These are phyloP conservation scores for Salinomyces thailandicus DNA, from an alignment of 2,329 filamentous ascomycete genomes.

Conservation along the genomic window DNA sequence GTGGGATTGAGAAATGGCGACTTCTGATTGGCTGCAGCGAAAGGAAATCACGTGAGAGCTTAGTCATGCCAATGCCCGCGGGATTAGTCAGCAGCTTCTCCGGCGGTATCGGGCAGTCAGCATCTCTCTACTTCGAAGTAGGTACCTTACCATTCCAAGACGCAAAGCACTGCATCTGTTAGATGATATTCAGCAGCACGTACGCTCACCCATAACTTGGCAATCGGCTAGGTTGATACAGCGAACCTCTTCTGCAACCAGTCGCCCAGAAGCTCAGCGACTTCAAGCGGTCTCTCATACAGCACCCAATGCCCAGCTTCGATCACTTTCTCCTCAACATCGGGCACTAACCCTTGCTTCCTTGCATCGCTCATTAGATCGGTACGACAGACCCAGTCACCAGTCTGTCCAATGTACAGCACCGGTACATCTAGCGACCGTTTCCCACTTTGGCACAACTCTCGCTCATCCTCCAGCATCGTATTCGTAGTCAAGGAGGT, in stretches of 20 bases:
- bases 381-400: conserved; percentile 28
- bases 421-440: conserved; percentile 28
- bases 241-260: conserved; percentile 6
- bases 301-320: conserved; percentile 29
- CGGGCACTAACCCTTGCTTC: conserved; percentile 21
- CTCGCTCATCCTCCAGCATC: conserved; percentile 19
- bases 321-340: conserved; percentile 25
- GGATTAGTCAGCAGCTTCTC: no score
- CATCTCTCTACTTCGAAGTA: no score
- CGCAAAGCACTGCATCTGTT: no score
- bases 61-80: no score
- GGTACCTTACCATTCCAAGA: no score
- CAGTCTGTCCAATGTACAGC: conserved; percentile 26
- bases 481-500: conserved; percentile 21
- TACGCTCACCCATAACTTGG: no score
- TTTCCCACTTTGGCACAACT: conserved; percentile 16
- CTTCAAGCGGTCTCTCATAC: conserved; percentile 27
- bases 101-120: no score
- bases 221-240: no score
- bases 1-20: no score
- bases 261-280: conserved; percentile 8
- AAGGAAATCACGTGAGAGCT: no score
- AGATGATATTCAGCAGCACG: no score
- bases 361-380: conserved; percentile 21
- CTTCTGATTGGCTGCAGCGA: no score